A percentile compares a stretch with the other conserved stretches of the same genome.
phyloP scores from a whole-genome alignment of 768 basidiomycete genomes.

The Tylopilus sp. region DNA sequence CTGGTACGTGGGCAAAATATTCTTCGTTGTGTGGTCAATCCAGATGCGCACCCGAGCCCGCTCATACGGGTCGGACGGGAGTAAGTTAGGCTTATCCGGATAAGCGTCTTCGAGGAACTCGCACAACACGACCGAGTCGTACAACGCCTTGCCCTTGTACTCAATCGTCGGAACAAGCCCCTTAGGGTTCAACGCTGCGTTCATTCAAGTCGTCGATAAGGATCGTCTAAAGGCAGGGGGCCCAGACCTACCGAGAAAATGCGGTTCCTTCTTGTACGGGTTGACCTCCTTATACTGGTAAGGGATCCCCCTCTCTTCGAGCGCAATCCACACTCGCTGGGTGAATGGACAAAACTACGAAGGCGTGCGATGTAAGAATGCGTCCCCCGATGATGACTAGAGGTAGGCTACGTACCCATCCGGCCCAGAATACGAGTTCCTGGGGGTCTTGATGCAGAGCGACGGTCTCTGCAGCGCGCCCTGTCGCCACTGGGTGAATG shows the following conservation, averaged over 20 bases:
- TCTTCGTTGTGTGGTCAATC: conserved; percentile 40
- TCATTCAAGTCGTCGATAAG: background rate
- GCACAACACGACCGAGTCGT: conserved; percentile 61
- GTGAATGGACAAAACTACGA: conserved; percentile 55
- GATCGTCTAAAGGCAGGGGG: too few species aligned
- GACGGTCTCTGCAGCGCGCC: conserved; percentile 48
- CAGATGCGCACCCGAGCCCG: conserved; percentile 32
- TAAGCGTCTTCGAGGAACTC: conserved; percentile 68
- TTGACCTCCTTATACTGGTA: conserved; percentile 69
- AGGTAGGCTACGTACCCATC: conserved; percentile 41
- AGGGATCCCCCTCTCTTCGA: conserved; percentile 63
- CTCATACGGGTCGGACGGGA: conserved; percentile 49
- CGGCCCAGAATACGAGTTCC: conserved; percentile 56
- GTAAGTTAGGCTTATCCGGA: conserved; percentile 40
- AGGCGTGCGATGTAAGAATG: background rate
- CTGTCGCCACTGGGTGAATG: conserved; percentile 60
- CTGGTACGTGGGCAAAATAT: conserved; percentile 49
- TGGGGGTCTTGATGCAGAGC: conserved; percentile 49
- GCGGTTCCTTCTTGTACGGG: conserved; percentile 65
- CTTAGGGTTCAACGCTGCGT: conserved; percentile 54
- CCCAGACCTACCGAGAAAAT: conserved; percentile 44
- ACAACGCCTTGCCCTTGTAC: conserved; percentile 50
- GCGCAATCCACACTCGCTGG: conserved; percentile 60
- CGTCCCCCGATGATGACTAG: conserved; percentile 1
- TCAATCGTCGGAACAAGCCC: conserved; percentile 65